Evolutionary conservation across 2,329 filamentous ascomycete genomes (phyloP), one percentile per base, ranked within the genome.

Genomic region (Fusarium torreyae): DNA sequence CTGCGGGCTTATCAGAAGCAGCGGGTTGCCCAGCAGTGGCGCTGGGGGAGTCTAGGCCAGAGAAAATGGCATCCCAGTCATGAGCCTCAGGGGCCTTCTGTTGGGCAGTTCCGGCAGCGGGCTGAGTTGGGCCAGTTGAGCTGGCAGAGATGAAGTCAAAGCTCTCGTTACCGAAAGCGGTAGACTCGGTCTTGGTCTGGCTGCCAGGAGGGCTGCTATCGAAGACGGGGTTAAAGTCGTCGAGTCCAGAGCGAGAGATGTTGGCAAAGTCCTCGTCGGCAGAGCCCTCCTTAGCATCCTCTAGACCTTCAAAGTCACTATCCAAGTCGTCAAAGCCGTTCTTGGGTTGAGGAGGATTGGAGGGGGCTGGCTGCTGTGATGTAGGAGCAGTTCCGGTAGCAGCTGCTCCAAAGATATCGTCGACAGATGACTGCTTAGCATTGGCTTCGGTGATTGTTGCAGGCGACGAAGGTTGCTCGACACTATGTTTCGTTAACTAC

Each of bases 21-120:
- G 69, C 55, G 26, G 72, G 52, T n/a, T 61, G 64, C 2, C 75
- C 62, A 49, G 78, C 70, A 64, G 77, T 65, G 43, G 79, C 73
- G 61, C 75, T 76, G 44, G 86, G 81, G 3, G 86, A 87, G 72
- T 95, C 92, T 9, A 97, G 83, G 26, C 91, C 91, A 3, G 93
- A 92, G 81, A 98, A 98, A 57, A 98, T 93, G 39, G 94, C 92
- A 75, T 98, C 95, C 96, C 96, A 98, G 78, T 98, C 95, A 72
- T 97, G 92, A 34, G 83, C 81, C 15, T 87, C 86, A 0, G 81
- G 72, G 28, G 79, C 77, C 63, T 82, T 79, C 49, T 77, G 79
- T 43, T 80, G 70, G 44, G 78, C 77, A 48, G 79, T 76, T 61
- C 81, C 77, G 50, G 81, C 81, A 51, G 83, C 81, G 61, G 84